Conservation (phyloP, 129 eudicot species). For the Silybum marianum region DNA sequence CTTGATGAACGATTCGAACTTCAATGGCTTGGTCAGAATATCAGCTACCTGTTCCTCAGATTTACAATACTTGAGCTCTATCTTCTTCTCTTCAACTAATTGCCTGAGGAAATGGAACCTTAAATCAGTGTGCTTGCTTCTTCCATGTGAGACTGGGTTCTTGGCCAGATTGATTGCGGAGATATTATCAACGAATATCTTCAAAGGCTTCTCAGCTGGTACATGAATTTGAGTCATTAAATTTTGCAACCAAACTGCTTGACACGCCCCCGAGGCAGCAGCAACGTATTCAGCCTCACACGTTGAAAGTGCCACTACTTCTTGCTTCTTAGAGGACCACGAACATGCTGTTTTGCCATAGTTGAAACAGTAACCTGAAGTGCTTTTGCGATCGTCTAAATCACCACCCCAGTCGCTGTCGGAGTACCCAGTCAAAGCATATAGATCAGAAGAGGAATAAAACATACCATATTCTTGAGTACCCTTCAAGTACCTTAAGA, state of each 20-base stretch:
- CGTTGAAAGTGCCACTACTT: not conserved
- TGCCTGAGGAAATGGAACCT: not conserved
- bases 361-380: not conserved
- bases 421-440: not conserved
- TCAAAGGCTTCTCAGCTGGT: not conserved
- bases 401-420: slow-evolving; percentile 15
- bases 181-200: slow-evolving; percentile 7
- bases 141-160: not conserved
- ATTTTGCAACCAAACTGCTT: not conserved
- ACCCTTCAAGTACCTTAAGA: slow-evolving; percentile 16
- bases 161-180: not conserved
- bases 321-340: slow-evolving; percentile 13
- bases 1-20: not conserved
- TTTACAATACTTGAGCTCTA: not conserved
- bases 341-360: not conserved
- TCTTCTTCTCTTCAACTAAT: not conserved
- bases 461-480: slow-evolving; percentile 10
- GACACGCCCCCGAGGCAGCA: not conserved
- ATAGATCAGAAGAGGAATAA: not conserved
- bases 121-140: slow-evolving; percentile 15
- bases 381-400: not conserved
- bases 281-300: not conserved
- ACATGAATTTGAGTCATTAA: not conserved
- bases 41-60: slow-evolving; percentile 2
- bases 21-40: slow-evolving; percentile 14